phyloP scores from a whole-genome alignment of 2,329 filamentous ascomycete species.

The Davidsoniella australis region DNA sequence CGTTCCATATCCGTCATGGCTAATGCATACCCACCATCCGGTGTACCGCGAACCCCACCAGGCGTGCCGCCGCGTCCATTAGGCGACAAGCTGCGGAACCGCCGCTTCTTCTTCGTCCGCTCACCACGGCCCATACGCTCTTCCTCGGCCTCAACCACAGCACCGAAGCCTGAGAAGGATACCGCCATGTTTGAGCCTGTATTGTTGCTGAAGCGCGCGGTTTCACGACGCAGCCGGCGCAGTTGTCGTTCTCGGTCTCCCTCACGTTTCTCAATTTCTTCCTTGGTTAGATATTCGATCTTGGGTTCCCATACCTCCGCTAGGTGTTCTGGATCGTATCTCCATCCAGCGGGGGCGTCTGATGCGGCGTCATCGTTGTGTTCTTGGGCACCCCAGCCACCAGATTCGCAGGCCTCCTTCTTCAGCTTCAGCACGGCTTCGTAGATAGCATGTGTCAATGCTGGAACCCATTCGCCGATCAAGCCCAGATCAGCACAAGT shows the following conservation, averaged over 20 bases:
- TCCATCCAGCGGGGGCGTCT: conserved; percentile 73
- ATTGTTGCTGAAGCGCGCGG: conserved; percentile 77
- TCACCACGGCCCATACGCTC: conserved; percentile 85
- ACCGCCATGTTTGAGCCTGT: conserved; percentile 64
- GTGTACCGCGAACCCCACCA: conserved; percentile 53
- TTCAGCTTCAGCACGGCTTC: conserved; percentile 83
- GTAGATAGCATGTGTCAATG: conserved; percentile 92
- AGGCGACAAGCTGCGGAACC: conserved; percentile 79
- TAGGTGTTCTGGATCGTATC: conserved; percentile 83
- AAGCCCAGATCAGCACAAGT: conserved; percentile 87
- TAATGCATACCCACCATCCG: conserved; percentile 59
- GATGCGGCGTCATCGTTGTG: conserved; percentile 81
- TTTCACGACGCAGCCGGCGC: conserved; percentile 71
- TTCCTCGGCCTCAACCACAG: conserved; percentile 42
- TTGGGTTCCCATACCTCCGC: conserved; percentile 74
- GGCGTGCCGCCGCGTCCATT: conserved; percentile 46
- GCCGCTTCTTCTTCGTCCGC: conserved; percentile 84
- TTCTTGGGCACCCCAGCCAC: conserved; percentile 50
- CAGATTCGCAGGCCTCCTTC: conserved; percentile 90
- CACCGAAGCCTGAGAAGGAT: conserved; percentile 38
- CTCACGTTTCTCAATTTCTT: conserved; percentile 95
- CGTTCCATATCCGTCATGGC: conserved; percentile 63
- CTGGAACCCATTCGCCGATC: conserved; percentile 80
- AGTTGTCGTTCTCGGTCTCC: conserved; percentile 87
- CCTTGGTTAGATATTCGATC: conserved; percentile 68